Evolutionary conservation across 805 yeast genomes (phyloP), one percentile per base, ranked within the genome.

Genomic region (Barnettozyma californica): DNA sequence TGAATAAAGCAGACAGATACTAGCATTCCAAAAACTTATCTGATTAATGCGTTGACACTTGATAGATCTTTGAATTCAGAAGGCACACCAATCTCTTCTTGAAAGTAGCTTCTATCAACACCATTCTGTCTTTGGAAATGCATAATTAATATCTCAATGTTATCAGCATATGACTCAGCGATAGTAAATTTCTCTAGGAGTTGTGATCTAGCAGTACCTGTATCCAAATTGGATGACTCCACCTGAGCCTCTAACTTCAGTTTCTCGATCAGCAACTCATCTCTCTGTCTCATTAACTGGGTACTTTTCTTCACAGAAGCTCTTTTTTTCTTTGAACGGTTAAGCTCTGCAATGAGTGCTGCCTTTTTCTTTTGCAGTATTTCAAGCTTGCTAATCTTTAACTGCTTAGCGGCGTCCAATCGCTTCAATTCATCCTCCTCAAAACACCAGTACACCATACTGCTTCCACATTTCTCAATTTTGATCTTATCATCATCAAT

Each of bases 381-480:
- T 9, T 35, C 27, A 1, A 47, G 13, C 33, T 31, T 52, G 10
- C 13, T 27, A 10, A 16, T 6, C 20, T 48, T 46, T 43, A 39
- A 36, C 18, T 38, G 31, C 23, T 41, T 13, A 25, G 41, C n/a
- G 5, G 50, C 50, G 19, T 57, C 54, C 33, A 59, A 41, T 19
- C 53, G 56, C 50, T 49, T 55, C 40, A 57, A 47, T 51, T 58
- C 51, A 52, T 65, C 68, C 48, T 63, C 66, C 51, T 60, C 63
- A 59, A 74, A 77, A 45, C 75, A 66, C 80, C 81, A 79, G 50
- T 76, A 79, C 3, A 77, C 63, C 46, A 75, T 75, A 13, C 74
- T 67, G 13, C 68, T 65, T 0, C 85, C 86, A 58, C 84, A 78
- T 59, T 80, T 80, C 51, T 76, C 81, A 36, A 70, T 68, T 40